phyloP scores from a whole-genome alignment of 495 filamentous ascomycete genomes.

The Daldinia loculata region DNA sequence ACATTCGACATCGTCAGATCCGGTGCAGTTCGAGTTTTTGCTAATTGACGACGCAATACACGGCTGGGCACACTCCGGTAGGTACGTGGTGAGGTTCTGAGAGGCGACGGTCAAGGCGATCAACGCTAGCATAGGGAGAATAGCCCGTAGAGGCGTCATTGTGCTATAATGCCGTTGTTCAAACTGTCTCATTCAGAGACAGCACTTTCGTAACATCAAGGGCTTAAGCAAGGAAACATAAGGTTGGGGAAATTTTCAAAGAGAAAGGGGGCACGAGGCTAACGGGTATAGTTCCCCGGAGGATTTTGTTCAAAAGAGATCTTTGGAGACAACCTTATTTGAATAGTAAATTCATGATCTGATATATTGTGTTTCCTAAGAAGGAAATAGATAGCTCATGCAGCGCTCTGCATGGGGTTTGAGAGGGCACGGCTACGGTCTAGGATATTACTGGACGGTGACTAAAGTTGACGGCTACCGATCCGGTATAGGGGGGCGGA shows the following conservation, averaged over 20 bases:
- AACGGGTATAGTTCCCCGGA: constrained; percentile 14
- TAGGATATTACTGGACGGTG: background rate
- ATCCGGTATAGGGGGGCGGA: constrained; percentile 18
- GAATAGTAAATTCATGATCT: constrained; percentile 23
- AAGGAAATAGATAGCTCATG: background rate
- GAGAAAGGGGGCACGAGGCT: constrained; percentile 1
- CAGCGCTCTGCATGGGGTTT: background rate
- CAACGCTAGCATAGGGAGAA: constrained; percentile 5
- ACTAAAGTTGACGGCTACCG: background rate
- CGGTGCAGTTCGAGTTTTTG: constrained; percentile 16
- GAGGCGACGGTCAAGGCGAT: constrained; percentile 7
- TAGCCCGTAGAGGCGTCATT: constrained; percentile 16
- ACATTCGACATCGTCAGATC: constrained; percentile 28
- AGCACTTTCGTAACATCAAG: background rate
- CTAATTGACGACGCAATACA: constrained; percentile 29
- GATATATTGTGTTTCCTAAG: constrained; percentile 1
- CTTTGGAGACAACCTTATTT: constrained; percentile 9
- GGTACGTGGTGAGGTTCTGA: constrained; percentile 33
- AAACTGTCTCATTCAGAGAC: background rate
- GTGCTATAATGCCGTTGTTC: background rate
- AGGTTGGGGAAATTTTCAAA: background rate
- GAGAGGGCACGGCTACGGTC: background rate
- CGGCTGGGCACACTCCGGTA: constrained; percentile 31
- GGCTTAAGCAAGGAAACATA: background rate
- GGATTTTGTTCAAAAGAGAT: constrained; percentile 5